Evolutionary conservation across 441 rosid species (phyloP).

Genomic region (Corymbia citriodora): DNA sequence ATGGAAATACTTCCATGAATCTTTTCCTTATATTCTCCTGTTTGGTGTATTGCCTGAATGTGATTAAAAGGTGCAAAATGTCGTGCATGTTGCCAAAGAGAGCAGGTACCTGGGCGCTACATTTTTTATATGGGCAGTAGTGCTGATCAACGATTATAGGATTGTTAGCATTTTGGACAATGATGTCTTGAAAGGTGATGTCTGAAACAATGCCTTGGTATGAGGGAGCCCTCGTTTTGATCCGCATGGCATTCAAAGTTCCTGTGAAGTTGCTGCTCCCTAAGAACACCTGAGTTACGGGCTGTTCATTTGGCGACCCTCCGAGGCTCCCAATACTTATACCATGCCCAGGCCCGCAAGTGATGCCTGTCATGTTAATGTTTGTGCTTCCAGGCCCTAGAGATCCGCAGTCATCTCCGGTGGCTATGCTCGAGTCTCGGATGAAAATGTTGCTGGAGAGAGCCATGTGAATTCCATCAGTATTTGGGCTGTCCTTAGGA

Average conservation of each 20-base stretch:
- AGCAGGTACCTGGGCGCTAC: background rate
- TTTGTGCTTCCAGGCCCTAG: background rate
- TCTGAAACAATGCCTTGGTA: background rate
- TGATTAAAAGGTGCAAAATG: background rate
- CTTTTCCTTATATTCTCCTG: background rate
- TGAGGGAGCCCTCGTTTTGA: background rate
- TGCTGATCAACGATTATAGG: background rate
- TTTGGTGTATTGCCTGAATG: background rate
- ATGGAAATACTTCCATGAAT: background rate
- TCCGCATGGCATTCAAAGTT: background rate
- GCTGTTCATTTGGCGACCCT: background rate
- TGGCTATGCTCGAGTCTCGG: background rate
- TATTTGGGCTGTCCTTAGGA: conserved; percentile 8
- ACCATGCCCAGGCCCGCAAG: background rate
- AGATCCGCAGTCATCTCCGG: conserved; percentile 1
- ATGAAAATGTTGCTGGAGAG: background rate
- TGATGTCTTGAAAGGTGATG: background rate
- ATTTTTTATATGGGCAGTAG: background rate
- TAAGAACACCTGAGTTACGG: background rate
- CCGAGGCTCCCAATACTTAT: background rate
- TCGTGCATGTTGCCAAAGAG: background rate
- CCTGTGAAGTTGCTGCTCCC: background rate
- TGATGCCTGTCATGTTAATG: background rate
- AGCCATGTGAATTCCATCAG: conserved; percentile 13
- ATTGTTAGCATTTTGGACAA: background rate